These are phyloP conservation scores for Ganoderma multipileum DNA, from an alignment of 1,284 basidiomycete genomes.

Conservation along the genomic window DNA sequence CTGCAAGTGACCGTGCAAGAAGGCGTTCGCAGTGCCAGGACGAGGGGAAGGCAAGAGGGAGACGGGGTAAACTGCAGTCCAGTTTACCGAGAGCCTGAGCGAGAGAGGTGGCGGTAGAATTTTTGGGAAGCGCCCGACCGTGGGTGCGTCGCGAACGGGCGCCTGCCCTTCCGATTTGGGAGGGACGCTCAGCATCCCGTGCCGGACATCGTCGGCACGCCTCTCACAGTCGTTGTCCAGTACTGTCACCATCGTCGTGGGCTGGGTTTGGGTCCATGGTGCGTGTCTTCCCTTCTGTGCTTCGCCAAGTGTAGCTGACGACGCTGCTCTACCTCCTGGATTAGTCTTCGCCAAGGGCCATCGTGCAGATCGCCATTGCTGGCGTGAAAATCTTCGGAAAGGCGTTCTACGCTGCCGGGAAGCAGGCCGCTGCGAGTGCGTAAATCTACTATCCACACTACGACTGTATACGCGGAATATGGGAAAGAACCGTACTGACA, in stretches of 20 bases:
- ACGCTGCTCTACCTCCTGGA: neutral
- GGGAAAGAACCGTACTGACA: conserved; percentile 8
- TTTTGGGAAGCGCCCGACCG: conserved; percentile 26
- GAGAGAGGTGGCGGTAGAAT: conserved; percentile 21
- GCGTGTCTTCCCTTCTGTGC: neutral
- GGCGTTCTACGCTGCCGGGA: conserved; percentile 90
- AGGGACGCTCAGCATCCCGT: conserved; percentile 5
- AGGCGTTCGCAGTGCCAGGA: neutral
- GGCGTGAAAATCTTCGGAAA: conserved; percentile 89
- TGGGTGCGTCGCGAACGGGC: conserved; percentile 14
- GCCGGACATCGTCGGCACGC: conserved; percentile 25
- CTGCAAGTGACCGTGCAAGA: neutral
- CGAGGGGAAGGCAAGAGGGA: neutral
- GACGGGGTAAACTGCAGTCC: neutral
- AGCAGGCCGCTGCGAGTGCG: conserved; percentile 93
- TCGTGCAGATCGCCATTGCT: conserved; percentile 85
- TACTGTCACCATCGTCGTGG: conserved; percentile 28
- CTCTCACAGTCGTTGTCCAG: conserved; percentile 30
- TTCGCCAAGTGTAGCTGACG: no score
- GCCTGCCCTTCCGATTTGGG: conserved; percentile 6
- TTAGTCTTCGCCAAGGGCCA: conserved; percentile 77
- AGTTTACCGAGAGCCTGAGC: neutral
- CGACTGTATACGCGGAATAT: neutral
- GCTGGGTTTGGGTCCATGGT: conserved; percentile 27
- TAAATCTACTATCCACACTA: conserved; percentile 23